Conservation (phyloP, 2,329 filamentous ascomycete genomes). For the Didymella keratinophila region DNA sequence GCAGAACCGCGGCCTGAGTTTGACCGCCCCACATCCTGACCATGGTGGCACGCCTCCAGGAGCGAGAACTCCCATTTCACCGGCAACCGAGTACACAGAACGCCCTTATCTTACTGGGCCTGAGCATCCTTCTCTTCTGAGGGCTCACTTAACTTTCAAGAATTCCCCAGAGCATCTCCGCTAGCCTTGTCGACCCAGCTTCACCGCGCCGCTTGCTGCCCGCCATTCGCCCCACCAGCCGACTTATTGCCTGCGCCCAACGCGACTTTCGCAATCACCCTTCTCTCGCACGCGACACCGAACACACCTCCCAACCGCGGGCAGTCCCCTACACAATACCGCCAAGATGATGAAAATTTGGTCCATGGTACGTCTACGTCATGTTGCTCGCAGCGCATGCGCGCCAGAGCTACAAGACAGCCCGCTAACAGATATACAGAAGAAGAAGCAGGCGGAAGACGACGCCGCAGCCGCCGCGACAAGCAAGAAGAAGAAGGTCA, state of each 20-base stretch:
- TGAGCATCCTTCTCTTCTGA: neutral
- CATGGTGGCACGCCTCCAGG: constrained; percentile 17
- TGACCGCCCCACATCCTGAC: constrained; percentile 9
- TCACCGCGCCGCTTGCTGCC: constrained; percentile 19
- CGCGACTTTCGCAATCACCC: constrained; percentile 17
- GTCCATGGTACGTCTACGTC: constrained; percentile 84
- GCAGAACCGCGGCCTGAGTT: constrained; percentile 8
- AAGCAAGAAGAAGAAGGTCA: constrained; percentile 98
- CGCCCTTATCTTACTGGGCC: neutral
- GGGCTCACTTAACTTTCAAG: neutral
- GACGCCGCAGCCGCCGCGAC: constrained; percentile 81
- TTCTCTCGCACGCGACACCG: constrained; percentile 29
- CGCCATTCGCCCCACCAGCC: constrained; percentile 28
- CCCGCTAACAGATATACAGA: constrained; percentile 61
- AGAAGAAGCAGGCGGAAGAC: constrained; percentile 92
- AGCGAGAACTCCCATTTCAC: constrained; percentile 10
- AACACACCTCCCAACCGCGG: constrained; percentile 12
- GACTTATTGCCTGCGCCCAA: constrained; percentile 19
- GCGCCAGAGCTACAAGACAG: neutral
- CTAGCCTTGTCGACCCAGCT: neutral
- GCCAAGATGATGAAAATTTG: constrained; percentile 96
- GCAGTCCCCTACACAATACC: constrained; percentile 31
- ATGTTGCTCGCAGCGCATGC: neutral
- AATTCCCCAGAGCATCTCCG: neutral
- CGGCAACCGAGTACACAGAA: constrained; percentile 5